Base-by-base conservation (phyloP, 257 asterid genomes). In the Nicotiana undulata region DNA sequence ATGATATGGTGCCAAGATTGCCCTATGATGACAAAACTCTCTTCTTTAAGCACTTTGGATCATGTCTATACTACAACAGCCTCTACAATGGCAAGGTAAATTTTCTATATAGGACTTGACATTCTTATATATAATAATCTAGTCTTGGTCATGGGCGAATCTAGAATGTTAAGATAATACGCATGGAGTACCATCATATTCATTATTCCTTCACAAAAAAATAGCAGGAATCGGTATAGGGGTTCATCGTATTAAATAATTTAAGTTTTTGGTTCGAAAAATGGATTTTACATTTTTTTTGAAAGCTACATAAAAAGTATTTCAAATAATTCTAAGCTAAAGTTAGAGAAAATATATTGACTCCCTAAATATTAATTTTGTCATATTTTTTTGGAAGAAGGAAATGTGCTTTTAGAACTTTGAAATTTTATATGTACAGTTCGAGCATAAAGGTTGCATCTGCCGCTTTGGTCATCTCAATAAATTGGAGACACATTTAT, bases 11-110 rank as follows among this genome's bases (percentile, higher is more conserved):
- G 66, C 94, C 96, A 5, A 89, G 98, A 82, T 86, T 93, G 85
- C 98, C 98, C 0, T 93, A 90, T 24, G 97, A 93, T 85, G 97
- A 93, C 70, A 82, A 83, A 12, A 82, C 91, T 13, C 72, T 89
- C 81, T 51, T 90, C 90, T 93, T 82, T 86, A 92, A 90, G 91
- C 98, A 93, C 85, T 93, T 93, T 67, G 97, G 97, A 22, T 82
- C 89, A 0, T 92, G 96, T 78, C 81, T 93, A 4, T 93, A 89
- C 91, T 92, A 87, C 91, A 83, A 89, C 70, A 85, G 93, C 87
- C 77, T 53, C 88, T 93, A 93, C 84, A 63, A 44, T 24, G 98
- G 94, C 76, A 77, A 87, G 91, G 98, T 91, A 28, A 78, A 7
- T 0, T 49, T 22, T 13, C 24, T 72, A 2, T 2, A 0, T 4